Evolutionary conservation across 257 asterid genomes (phyloP).

Genomic region (Jacaranda copaia): DNA sequence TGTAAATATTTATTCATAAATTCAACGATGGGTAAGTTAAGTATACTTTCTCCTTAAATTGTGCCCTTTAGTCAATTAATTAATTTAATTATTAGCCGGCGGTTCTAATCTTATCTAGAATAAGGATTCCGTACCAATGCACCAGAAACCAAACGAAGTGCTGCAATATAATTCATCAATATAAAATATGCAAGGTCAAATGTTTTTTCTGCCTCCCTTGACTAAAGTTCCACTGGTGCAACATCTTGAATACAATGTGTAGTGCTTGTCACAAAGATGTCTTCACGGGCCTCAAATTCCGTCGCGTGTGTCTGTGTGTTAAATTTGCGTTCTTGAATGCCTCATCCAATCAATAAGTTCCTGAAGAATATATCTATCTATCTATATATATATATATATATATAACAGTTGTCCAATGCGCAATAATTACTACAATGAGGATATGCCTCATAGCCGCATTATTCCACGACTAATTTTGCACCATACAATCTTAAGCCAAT

Average conservation of each 20-base stretch:
- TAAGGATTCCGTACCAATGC: no score
- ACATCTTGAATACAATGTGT: neutral
- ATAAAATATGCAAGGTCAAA: neutral
- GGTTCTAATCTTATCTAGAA: no score
- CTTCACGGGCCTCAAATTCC: neutral
- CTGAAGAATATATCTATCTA: no score
- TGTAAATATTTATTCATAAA: no score
- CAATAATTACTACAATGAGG: neutral
- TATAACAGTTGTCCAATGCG: neutral
- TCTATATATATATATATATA: no score
- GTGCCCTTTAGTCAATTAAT: no score
- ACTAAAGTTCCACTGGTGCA: constrained; percentile 16
- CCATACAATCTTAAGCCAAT: constrained; percentile 1
- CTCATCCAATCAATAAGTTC: neutral
- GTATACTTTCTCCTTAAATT: no score
- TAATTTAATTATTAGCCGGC: no score
- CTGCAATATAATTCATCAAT: no score
- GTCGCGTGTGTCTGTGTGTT: neutral
- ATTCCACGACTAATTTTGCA: neutral
- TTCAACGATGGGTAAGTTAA: no score
- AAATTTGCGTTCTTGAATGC: no score
- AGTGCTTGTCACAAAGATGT: constrained; percentile 3
- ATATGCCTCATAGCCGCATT: neutral
- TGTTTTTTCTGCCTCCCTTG: neutral
- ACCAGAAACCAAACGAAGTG: no score